Evolutionary conservation across 2,329 filamentous ascomycete genomes (phyloP).

Genomic region (Pestalotiopsis sp.): DNA sequence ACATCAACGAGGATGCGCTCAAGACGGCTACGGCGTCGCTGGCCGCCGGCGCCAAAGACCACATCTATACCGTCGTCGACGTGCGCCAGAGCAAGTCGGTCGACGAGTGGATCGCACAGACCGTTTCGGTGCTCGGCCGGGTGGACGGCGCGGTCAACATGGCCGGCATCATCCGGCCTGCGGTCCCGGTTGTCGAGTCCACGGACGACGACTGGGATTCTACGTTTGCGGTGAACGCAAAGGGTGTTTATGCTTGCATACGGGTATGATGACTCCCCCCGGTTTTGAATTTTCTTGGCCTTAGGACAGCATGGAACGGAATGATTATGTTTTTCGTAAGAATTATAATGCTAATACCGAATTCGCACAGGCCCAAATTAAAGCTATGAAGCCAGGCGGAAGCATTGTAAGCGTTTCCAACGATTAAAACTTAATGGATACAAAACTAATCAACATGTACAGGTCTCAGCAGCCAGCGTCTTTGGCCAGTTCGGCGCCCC

Average conservation of each 20-base stretch:
- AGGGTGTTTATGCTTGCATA: background rate
- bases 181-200: conserved; percentile 21
- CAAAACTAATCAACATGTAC: background rate
- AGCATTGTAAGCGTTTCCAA: conserved; percentile 46
- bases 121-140: background rate
- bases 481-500: conserved; percentile 28
- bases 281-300: too few relatives aligned
- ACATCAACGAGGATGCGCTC: conserved; percentile 41
- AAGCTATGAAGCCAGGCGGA: conserved; percentile 36
- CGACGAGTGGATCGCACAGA: conserved; percentile 32
- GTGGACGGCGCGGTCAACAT: conserved; percentile 36
- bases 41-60: background rate
- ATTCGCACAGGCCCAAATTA: conserved; percentile 24
- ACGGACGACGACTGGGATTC: conserved; percentile 28
- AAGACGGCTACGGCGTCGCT: conserved; percentile 17
- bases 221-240: conserved; percentile 27
- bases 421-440: background rate
- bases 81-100: conserved; percentile 33
- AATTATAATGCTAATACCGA: conserved; percentile 9
- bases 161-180: conserved; percentile 34
- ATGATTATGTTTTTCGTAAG: too few relatives aligned
- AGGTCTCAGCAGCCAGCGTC: conserved; percentile 13
- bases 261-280: background rate
- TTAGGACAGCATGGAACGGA: too few relatives aligned
- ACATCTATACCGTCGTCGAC: conserved; percentile 23